Conservation (phyloP, 2,329 filamentous ascomycete species). For the Sarocladium brachiariae region DNA sequence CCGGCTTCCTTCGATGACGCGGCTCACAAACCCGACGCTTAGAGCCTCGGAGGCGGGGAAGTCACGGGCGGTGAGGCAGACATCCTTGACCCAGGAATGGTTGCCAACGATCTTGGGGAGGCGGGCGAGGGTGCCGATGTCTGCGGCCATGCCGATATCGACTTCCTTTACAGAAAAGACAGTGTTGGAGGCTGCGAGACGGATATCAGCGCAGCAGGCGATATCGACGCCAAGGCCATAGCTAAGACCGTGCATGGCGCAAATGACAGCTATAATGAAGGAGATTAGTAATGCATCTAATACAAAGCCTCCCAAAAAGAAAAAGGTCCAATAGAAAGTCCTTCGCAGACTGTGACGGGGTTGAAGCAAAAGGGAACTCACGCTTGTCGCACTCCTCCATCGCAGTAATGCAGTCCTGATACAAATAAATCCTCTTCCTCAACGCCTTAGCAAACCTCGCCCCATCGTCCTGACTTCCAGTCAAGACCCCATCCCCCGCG, state of each 20-base stretch:
- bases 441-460: slow-evolving; percentile 57
- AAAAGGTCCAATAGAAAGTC: background rate
- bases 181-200: slow-evolving; percentile 53
- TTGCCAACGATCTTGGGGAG: slow-evolving; percentile 68
- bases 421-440: slow-evolving; percentile 65
- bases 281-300: background rate
- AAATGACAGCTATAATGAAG: slow-evolving; percentile 61
- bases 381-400: slow-evolving; percentile 87
- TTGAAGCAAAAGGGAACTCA: slow-evolving; percentile 29
- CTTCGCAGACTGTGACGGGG: no score
- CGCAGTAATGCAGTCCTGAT: slow-evolving; percentile 70
- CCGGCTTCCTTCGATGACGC: slow-evolving; percentile 54
- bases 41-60: slow-evolving; percentile 65
- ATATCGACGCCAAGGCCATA: slow-evolving; percentile 76
- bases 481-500: slow-evolving; percentile 41
- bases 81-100: slow-evolving; percentile 72
- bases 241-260: slow-evolving; percentile 70
- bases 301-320: no score
- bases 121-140: slow-evolving; percentile 68
- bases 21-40: slow-evolving; percentile 62
- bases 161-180: slow-evolving; percentile 73
- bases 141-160: slow-evolving; percentile 73
- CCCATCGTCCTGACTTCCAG: slow-evolving; percentile 39
- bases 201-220: slow-evolving; percentile 61
- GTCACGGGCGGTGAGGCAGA: slow-evolving; percentile 62